Evolutionary conservation across 352 stramenopile species (phyloP).

Genomic region (Globisporangium sylvaticum): DNA sequence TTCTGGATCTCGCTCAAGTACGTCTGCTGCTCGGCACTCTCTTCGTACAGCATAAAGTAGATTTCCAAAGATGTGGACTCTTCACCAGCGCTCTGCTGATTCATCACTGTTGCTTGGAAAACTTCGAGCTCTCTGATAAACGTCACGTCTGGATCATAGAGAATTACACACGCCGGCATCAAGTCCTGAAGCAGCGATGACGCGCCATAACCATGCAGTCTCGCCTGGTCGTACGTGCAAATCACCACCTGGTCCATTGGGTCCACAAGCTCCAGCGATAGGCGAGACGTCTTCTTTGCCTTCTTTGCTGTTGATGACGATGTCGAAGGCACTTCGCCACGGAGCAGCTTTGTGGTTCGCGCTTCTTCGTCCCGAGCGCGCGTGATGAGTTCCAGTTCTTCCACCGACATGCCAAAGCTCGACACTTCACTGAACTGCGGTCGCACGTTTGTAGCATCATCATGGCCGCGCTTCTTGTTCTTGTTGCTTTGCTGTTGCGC

Average conservation of each 20-base stretch:
- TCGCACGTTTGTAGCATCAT: neutral
- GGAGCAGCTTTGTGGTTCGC: slow-evolving; percentile 17
- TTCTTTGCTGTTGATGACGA: neutral
- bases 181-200: slow-evolving; percentile 87
- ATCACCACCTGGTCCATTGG: slow-evolving; percentile 55
- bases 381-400: slow-evolving; percentile 58
- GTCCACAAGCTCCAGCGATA: slow-evolving; percentile 51
- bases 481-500: slow-evolving; percentile 8
- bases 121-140: slow-evolving; percentile 96
- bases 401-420: slow-evolving; percentile 67
- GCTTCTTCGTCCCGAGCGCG: slow-evolving; percentile 15
- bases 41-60: slow-evolving; percentile 96
- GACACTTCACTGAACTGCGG: slow-evolving; percentile 38
- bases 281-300: slow-evolving; percentile 19
- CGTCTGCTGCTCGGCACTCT: slow-evolving; percentile 94
- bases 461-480: slow-evolving; percentile 22
- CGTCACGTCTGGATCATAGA: slow-evolving; percentile 94
- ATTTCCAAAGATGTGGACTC: slow-evolving; percentile 54
- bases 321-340: neutral
- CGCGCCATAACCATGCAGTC: slow-evolving; percentile 49
- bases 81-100: neutral
- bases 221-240: slow-evolving; percentile 79
- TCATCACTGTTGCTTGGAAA: slow-evolving; percentile 63
- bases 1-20: slow-evolving; percentile 93
- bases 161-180: slow-evolving; percentile 86